These are phyloP conservation scores for Myriosclerotinia scirpicola DNA, from an alignment of 2,329 filamentous ascomycete genomes.

Conservation along the genomic window DNA sequence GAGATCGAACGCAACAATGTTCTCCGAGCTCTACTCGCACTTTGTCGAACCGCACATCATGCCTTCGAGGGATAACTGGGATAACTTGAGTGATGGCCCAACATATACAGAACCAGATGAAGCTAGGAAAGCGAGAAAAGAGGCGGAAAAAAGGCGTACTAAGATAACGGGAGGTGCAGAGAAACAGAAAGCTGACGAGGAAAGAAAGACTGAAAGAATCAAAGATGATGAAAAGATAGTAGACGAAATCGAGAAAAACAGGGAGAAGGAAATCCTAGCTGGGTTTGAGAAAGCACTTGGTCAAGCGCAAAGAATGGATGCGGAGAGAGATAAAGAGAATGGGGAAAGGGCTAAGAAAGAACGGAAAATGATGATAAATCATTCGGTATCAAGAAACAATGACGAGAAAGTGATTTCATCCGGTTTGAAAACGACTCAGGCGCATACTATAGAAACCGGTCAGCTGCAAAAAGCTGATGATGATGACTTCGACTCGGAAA, in stretches of 20 bases:
- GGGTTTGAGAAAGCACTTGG: neutral
- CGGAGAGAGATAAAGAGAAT: slow-evolving; percentile 10
- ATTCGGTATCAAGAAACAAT: neutral
- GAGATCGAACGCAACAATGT: slow-evolving; percentile 23
- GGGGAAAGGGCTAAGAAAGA: neutral
- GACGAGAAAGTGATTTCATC: neutral
- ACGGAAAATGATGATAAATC: neutral
- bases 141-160: slow-evolving; percentile 5
- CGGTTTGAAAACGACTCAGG: neutral
- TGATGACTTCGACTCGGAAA: neutral
- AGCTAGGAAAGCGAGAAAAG: slow-evolving; percentile 7
- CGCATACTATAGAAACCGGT: too few species aligned
- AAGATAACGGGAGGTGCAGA: slow-evolving; percentile 1
- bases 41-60: slow-evolving; percentile 50
- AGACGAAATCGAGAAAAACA: slow-evolving; percentile 7
- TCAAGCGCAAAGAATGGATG: neutral
- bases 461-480: neutral
- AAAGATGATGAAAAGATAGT: neutral
- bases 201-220: slow-evolving; percentile 6
- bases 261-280: slow-evolving; percentile 17
- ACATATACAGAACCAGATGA: slow-evolving; percentile 41
- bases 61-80: slow-evolving; percentile 49
- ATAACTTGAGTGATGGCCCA: slow-evolving; percentile 52
- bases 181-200: slow-evolving; percentile 5
- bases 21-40: slow-evolving; percentile 49